Evolutionary conservation across 768 basidiomycete species (phyloP).

Genomic region (Tricholoma sp.): DNA sequence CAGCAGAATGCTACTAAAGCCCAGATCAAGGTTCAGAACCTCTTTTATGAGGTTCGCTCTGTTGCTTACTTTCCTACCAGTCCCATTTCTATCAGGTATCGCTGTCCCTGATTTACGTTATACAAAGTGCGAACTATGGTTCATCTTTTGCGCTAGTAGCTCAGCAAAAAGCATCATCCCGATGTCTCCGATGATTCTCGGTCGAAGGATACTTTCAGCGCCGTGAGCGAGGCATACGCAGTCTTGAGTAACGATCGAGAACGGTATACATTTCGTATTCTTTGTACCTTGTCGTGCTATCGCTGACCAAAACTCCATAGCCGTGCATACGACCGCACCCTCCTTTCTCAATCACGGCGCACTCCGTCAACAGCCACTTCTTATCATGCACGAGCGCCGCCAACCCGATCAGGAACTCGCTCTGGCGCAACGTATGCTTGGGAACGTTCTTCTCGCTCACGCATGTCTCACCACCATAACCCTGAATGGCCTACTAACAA

Average conservation of each 20-base stretch:
- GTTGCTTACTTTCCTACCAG: slow-evolving; percentile 15
- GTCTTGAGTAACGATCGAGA: slow-evolving; percentile 41
- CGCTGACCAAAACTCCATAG: background rate
- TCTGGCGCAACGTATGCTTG: background rate
- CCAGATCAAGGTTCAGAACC: slow-evolving; percentile 33
- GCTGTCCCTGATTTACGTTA: background rate
- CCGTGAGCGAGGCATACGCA: slow-evolving; percentile 40
- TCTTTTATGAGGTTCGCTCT: background rate
- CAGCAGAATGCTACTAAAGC: slow-evolving; percentile 32
- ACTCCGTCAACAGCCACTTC: background rate
- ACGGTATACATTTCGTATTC: slow-evolving; percentile 20
- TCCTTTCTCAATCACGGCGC: background rate
- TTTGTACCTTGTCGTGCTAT: background rate
- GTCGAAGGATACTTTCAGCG: slow-evolving; percentile 32
- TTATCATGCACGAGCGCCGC: background rate
- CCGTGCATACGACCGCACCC: slow-evolving; percentile 1
- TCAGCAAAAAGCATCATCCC: slow-evolving; percentile 45
- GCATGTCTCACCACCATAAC: no score
- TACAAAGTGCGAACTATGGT: no score
- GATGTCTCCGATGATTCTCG: slow-evolving; percentile 40
- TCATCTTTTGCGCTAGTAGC: no score
- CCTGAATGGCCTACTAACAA: no score
- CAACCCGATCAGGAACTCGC: no score
- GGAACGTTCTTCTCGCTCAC: no score
- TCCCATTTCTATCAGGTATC: slow-evolving; percentile 40